Conservation (phyloP, 768 basidiomycete species). For the Gymnopilus junonius region DNA sequence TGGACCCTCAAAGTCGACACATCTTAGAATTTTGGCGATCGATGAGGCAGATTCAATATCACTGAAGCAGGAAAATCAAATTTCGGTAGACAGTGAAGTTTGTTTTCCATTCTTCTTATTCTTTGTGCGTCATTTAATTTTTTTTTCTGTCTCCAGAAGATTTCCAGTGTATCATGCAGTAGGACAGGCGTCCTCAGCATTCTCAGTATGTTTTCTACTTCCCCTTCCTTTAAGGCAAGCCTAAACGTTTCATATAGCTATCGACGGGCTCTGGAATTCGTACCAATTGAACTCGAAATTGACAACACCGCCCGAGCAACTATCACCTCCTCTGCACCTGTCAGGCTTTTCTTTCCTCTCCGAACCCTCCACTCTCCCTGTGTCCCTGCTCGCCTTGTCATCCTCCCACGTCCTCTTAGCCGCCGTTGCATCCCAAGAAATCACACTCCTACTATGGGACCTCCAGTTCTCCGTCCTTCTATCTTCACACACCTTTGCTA, state of each 20-base stretch:
- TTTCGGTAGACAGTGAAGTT: conserved; percentile 38
- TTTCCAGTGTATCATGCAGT: conserved; percentile 47
- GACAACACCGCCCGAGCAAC: conserved; percentile 15
- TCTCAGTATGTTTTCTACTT: conserved; percentile 43
- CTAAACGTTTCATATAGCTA: conserved; percentile 34
- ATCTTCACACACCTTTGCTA: conserved; percentile 52
- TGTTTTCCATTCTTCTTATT: conserved; percentile 2
- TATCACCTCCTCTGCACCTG: conserved; percentile 32
- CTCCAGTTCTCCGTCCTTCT: conserved; percentile 69
- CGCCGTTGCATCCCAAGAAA: conserved; percentile 40
- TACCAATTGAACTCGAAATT: conserved; percentile 32
- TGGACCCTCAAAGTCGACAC: conserved; percentile 23
- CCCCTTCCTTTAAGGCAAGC: neutral
- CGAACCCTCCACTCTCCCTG: conserved; percentile 18
- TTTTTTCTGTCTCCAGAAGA: conserved; percentile 32
- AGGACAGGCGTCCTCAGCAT: conserved; percentile 52
- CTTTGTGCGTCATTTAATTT: neutral
- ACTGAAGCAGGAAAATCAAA: conserved; percentile 29
- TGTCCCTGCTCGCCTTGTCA: conserved; percentile 52
- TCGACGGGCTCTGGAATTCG: conserved; percentile 47
- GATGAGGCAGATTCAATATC: conserved; percentile 35
- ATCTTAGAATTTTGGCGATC: conserved; percentile 36
- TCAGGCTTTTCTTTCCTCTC: conserved; percentile 34
- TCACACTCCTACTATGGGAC: conserved; percentile 69
- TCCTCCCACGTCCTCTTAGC: conserved; percentile 65